phyloP scores from a whole-genome alignment of 371 early-diverging fungal genomes.

The Nematocida minor region DNA sequence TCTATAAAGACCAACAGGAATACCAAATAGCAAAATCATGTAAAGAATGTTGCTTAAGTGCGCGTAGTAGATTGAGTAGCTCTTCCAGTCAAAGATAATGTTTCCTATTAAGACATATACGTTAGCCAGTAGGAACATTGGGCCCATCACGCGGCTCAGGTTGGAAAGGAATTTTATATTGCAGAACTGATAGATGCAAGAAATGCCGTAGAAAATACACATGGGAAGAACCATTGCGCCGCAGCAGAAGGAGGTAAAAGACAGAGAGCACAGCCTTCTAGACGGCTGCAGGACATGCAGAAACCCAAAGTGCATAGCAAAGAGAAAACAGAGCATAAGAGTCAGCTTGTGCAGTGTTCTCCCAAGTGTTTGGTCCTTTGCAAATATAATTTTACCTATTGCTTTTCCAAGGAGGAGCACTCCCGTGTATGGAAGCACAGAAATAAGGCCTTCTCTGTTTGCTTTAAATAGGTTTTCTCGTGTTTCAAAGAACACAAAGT shows the following conservation, averaged over 20 bases:
- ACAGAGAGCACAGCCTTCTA: constrained; percentile 50
- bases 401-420: constrained; percentile 54
- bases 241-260: constrained; percentile 43
- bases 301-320: constrained; percentile 25
- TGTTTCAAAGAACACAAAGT: constrained; percentile 10
- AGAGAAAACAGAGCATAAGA: neutral
- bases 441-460: constrained; percentile 61
- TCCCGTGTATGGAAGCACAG: constrained; percentile 54
- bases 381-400: constrained; percentile 49
- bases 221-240: constrained; percentile 24
- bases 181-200: neutral
- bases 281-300: neutral
- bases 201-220: neutral
- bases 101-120: constrained; percentile 58
- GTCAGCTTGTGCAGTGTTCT: neutral
- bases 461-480: constrained; percentile 44
- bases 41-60: constrained; percentile 17
- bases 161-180: neutral
- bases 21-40: neutral
- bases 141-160: constrained; percentile 52
- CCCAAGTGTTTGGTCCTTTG: neutral
- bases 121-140: constrained; percentile 56
- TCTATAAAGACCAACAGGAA: constrained; percentile 10
- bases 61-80: neutral
- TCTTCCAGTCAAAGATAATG: constrained; percentile 48